Evolutionary conservation across 1,284 basidiomycete species (phyloP), one percentile per base, ranked within the genome.

Genomic region (Tetrapyrgos nigripes): DNA sequence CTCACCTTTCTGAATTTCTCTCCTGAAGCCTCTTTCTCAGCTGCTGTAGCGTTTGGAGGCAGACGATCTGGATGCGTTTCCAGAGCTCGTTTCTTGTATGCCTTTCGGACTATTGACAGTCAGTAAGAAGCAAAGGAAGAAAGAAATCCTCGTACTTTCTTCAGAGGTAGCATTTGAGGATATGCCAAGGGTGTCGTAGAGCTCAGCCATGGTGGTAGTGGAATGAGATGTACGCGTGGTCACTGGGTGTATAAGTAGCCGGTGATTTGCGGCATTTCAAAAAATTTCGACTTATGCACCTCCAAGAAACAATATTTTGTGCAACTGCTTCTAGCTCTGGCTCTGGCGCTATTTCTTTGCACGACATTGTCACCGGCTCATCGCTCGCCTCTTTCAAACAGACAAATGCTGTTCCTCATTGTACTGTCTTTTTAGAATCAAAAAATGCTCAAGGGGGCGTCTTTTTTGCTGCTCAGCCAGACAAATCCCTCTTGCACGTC

Each of bases 401-500:
- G 64, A 86, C 87, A 1, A 87, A 76, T 62, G 78, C 91, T 23
- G 71, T 76, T 19, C 64, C 76, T 6, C 84, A 87, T 55, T 89
- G 83, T 66, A 86, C 83, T 10, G 80, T 84, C 21, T 75, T 87
- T 17, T 76, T 88, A n/a, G 82, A 86, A 51, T 86, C 90, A 1
- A 79, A 76, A 59, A 80, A 85, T 68, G 84, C 84, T 1, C 83
- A 86, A 62, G 92, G 93, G 45, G 93, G 93, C 1, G 79, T 92
- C 62, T 82, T 94, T 61, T 78, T 94, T 21, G 84, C 89, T 53
- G 84, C 87, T 17, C 93, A 94, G 68, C 80, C 84, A 46, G 91
- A 93, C 68, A 95, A 93, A 71, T 85, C 91, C 0, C 83, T 93
- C 48, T 67, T 95, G 64, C 88, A 93, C 65, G 85, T 93, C 29